Conservation (phyloP, 805 yeast genomes). For the Hanseniaspora thailandica region DNA sequence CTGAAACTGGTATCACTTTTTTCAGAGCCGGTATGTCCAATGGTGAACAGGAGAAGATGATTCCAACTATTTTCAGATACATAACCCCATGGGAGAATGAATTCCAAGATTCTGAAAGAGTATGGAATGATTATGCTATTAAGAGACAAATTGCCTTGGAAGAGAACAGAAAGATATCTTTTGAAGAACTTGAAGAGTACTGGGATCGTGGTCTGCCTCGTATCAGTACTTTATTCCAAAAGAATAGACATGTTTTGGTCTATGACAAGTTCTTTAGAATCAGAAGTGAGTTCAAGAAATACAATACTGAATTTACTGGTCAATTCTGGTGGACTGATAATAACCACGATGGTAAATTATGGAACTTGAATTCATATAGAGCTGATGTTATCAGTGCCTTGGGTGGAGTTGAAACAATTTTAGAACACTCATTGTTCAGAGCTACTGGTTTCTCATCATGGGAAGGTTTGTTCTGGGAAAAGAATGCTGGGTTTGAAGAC, state of each 20-base stretch:
- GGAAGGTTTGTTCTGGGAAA: slow-evolving; percentile 99
- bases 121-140: slow-evolving; percentile 94
- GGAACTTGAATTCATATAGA: slow-evolving; percentile 87
- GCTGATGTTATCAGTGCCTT: slow-evolving; percentile 93
- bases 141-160: slow-evolving; percentile 78
- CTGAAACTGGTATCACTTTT: slow-evolving; percentile 88
- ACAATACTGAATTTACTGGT: slow-evolving; percentile 55
- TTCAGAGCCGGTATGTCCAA: slow-evolving; percentile 88
- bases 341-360: slow-evolving; percentile 88
- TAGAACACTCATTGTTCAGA: slow-evolving; percentile 87
- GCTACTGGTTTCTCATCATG: slow-evolving; percentile 97
- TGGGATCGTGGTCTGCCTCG: slow-evolving; percentile 98
- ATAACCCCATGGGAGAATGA: slow-evolving; percentile 96
- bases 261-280: slow-evolving; percentile 88
- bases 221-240: slow-evolving; percentile 86
- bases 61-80: slow-evolving; percentile 89
- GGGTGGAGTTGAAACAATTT: slow-evolving; percentile 92
- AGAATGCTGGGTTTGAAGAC: slow-evolving; percentile 94
- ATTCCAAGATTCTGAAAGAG: slow-evolving; percentile 83
- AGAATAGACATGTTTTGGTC: slow-evolving; percentile 86
- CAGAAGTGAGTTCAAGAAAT: slow-evolving; percentile 68
- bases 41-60: slow-evolving; percentile 54
- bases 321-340: slow-evolving; percentile 96
- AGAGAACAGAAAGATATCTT: slow-evolving; percentile 72
- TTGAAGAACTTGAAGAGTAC: slow-evolving; percentile 84